phyloP scores from a whole-genome alignment of 2,329 filamentous ascomycete genomes.

The Xylaria sp. region DNA sequence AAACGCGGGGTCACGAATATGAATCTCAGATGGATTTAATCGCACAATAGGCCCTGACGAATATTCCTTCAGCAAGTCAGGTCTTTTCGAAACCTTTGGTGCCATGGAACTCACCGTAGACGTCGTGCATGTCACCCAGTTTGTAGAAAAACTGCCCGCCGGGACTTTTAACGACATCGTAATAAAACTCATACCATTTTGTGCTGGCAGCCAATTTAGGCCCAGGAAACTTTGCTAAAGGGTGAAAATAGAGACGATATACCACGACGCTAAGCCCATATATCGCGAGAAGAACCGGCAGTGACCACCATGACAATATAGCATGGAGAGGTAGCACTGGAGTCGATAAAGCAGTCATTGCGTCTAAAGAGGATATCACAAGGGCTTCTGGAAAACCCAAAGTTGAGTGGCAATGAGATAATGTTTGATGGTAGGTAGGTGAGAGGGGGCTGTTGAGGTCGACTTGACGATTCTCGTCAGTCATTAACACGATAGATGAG shows the following conservation, averaged over 20 bases:
- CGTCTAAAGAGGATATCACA: neutral
- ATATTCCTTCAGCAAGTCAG: neutral
- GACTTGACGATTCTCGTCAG: neutral
- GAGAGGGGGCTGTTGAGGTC: neutral
- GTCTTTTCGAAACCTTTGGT: neutral
- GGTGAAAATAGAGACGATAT: slow-evolving; percentile 26
- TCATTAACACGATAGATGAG: neutral
- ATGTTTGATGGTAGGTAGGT: neutral
- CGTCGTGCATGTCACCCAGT: slow-evolving; percentile 12
- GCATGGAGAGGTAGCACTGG: neutral
- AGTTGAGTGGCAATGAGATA: neutral
- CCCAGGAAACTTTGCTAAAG: slow-evolving; percentile 30
- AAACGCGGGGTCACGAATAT: slow-evolving; percentile 4
- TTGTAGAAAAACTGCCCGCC: slow-evolving; percentile 21
- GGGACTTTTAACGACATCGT: slow-evolving; percentile 18
- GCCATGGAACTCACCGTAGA: neutral
- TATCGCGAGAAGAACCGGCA: neutral
- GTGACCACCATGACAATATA: neutral
- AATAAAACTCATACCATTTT: slow-evolving; percentile 31
- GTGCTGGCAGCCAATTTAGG: slow-evolving; percentile 23
- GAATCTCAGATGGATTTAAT: slow-evolving; percentile 3
- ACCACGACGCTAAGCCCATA: neutral
- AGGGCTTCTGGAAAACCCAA: neutral
- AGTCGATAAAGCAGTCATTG: neutral
- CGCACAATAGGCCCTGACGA: slow-evolving; percentile 7